Evolutionary conservation across 129 eudicot genomes (phyloP), one percentile per base, ranked within the genome.

Genomic region (Flaveria linearis): DNA sequence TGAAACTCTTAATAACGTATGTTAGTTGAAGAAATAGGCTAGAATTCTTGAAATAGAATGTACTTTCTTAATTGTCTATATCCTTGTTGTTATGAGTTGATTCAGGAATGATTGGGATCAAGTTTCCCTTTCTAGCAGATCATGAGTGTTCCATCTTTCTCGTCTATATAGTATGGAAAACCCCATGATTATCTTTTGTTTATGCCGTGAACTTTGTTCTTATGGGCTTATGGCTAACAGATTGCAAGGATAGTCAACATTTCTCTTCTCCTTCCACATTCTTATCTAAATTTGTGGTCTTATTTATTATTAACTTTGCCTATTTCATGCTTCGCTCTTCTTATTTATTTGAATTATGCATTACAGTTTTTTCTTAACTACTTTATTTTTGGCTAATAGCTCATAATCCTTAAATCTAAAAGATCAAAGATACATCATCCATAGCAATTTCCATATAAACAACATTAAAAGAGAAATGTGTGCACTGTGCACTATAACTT

Each of bases 111-210:
- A 57, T 36, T 73, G 14, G 13, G 39, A 58, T 42, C 78, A 73
- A 73, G 66, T 60, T 60, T 3, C 66, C 36, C 41, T 11, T 41
- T 58, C 69, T 57, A 42, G 18, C 17, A n/a, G 17, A 43, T 62
- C 26, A 42, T 50, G 53, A 49, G 46, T 65, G 51, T 36, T 76
- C 42, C 50, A 50, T 65, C 66, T 66, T 75, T 64, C 61, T 33
- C 63, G 30, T 75, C 61, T 46, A 75, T 47, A 11, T 30, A 49
- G 49, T 63, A 75, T 18, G 14, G 47, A 23, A 52, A 30, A 49
- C 1, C 71, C 72, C 47, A 4, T 30, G 22, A 47, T 15, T 64
- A 16, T 36, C 72, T 64, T 75, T 75, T n/a, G 64, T 63, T 64
- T 63, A 33, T 12, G 39, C 7, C 20, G 23, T 28, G 12, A 28